Percentiles rank a stretch among this genome's conserved stretches.
Conservation (phyloP, 164 flowering plant genomes). For the Vitis rotundifolia region DNA sequence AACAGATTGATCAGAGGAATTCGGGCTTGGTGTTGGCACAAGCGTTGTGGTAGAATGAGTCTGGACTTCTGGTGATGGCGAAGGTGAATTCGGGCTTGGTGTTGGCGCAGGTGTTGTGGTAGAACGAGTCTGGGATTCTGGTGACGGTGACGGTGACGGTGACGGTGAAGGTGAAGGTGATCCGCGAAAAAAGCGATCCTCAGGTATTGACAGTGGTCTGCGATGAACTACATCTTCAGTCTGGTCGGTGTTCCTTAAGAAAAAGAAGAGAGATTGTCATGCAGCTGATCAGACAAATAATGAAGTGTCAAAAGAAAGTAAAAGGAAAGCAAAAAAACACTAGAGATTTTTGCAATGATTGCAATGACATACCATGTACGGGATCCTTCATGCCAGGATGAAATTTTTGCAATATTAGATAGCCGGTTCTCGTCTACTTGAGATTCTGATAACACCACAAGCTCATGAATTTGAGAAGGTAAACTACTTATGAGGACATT, state of each 20-base stretch:
- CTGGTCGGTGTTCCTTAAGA: conserved; percentile 19
- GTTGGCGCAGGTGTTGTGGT: conserved; percentile 9
- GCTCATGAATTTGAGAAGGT: conserved; percentile 45
- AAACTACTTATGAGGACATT: conserved; percentile 32
- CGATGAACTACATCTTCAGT: conserved; percentile 21
- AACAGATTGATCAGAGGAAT: conserved; percentile 8
- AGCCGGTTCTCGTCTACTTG: conserved; percentile 33
- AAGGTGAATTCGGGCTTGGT: conserved; percentile 6
- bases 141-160: conserved; percentile 22
- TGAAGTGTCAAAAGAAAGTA: background rate
- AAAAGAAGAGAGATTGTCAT: background rate
- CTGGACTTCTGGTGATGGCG: conserved; percentile 19
- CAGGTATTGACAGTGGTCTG: conserved; percentile 24
- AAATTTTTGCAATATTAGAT: conserved; percentile 15
- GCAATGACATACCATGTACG: conserved; percentile 20
- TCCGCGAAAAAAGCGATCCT: background rate
- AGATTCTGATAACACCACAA: conserved; percentile 37
- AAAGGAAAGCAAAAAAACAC: background rate
- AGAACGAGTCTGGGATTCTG: conserved; percentile 16
- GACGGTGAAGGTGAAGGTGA: conserved; percentile 26
- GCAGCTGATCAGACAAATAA: background rate
- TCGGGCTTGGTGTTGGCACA: background rate
- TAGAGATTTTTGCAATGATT: background rate
- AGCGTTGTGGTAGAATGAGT: conserved; percentile 10
- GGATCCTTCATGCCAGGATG: conserved; percentile 11